Evolutionary conservation across 2,329 filamentous ascomycete species (phyloP).

Genomic region (Paraconiothyrium sp.): DNA sequence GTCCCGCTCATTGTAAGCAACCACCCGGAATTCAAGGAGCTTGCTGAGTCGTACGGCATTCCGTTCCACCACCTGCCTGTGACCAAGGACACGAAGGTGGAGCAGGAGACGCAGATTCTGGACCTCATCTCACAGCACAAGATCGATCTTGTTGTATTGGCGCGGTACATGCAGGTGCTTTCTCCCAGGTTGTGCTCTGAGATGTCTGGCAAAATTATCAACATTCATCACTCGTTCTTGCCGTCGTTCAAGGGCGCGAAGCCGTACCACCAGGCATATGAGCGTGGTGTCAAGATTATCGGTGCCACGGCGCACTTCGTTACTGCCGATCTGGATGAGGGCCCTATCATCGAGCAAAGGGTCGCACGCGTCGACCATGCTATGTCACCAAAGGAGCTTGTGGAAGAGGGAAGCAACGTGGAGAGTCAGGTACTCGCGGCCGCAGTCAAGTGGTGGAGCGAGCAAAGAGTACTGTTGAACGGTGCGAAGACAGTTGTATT

Average conservation of each 20-base stretch:
- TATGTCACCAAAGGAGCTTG: conserved; percentile 78
- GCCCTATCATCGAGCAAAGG: conserved; percentile 87
- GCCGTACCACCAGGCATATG: conserved; percentile 88
- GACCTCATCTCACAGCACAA: conserved; percentile 73
- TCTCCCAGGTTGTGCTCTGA: conserved; percentile 76
- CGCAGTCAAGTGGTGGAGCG: conserved; percentile 85
- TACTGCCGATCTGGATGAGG: conserved; percentile 84
- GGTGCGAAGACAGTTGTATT: conserved; percentile 84
- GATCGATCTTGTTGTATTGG: conserved; percentile 82
- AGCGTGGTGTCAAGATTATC: conserved; percentile 88
- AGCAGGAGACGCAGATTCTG: conserved; percentile 77
- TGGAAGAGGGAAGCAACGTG: conserved; percentile 82
- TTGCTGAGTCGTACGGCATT: conserved; percentile 78
- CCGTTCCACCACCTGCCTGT: conserved; percentile 84
- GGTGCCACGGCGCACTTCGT: conserved; percentile 88
- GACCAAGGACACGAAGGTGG: conserved; percentile 76
- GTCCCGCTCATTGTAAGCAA: conserved; percentile 84
- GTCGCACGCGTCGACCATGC: conserved; percentile 79
- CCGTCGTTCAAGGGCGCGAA: conserved; percentile 89
- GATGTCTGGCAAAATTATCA: conserved; percentile 89
- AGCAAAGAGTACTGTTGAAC: conserved; percentile 80
- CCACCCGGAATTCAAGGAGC: conserved; percentile 75
- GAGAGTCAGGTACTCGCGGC: conserved; percentile 84
- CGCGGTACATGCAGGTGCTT: conserved; percentile 88
- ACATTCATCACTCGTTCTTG: conserved; percentile 89